These are phyloP conservation scores for Crucibulum laeve DNA, from an alignment of 768 basidiomycete species.

Conservation along the genomic window DNA sequence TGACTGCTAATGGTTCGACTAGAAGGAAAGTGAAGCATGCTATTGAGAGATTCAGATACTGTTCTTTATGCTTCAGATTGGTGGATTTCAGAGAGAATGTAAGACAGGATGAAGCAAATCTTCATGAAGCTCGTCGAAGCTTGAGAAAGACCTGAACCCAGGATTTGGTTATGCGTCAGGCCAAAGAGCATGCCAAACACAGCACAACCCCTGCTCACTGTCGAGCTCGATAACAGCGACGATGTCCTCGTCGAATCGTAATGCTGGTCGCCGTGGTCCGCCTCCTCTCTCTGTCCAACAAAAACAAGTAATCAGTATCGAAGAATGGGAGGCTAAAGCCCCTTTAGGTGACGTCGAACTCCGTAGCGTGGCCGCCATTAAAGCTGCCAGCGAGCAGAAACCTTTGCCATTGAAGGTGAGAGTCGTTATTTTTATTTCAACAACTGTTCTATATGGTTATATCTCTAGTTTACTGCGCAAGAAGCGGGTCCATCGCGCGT, in stretches of 20 bases:
- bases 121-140: too few species aligned
- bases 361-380: conserved; percentile 60
- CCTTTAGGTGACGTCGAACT: conserved; percentile 69
- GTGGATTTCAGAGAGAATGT: not conserved
- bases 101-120: too few species aligned
- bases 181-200: too few species aligned
- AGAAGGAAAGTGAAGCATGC: conserved; percentile 20
- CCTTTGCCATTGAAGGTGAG: conserved; percentile 75
- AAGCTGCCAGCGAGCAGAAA: conserved; percentile 52
- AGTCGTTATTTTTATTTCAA: conserved; percentile 1
- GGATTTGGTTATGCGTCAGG: too few species aligned
- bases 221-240: conserved; percentile 11
- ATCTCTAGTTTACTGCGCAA: conserved; percentile 23
- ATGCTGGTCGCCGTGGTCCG: not conserved
- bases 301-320: conserved; percentile 46
- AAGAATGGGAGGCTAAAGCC: conserved; percentile 89
- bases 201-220: not conserved
- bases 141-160: too few species aligned
- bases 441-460: conserved; percentile 5
- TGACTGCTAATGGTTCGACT: conserved; percentile 3
- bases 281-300: not conserved
- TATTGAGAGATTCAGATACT: not conserved
- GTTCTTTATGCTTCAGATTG: not conserved
- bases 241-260: conserved; percentile 7
- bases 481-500: conserved; percentile 8